phyloP scores from a whole-genome alignment of 257 asterid genomes.

The Ophiorrhiza pumila region DNA sequence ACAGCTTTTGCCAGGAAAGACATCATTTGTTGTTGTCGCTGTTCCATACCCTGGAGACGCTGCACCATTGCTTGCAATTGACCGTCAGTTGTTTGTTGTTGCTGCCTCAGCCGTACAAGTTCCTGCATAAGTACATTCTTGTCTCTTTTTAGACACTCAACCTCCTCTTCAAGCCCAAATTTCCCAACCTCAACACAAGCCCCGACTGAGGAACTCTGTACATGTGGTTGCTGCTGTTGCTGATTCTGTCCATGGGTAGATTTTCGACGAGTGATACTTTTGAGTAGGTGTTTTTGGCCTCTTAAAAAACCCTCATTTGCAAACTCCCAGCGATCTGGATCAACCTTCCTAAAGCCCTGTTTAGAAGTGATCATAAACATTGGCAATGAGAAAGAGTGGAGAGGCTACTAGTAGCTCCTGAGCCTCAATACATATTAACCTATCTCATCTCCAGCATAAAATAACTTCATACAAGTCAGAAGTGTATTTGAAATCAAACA shows the following conservation, averaged over 20 bases:
- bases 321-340: slow-evolving; percentile 94
- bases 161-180: slow-evolving; percentile 92
- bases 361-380: slow-evolving; percentile 7
- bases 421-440: background rate
- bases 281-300: slow-evolving; percentile 85
- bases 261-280: slow-evolving; percentile 67
- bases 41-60: slow-evolving; percentile 98
- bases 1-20: slow-evolving; percentile 94
- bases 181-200: slow-evolving; percentile 93
- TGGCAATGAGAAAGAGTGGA: background rate
- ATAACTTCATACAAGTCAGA: background rate
- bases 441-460: background rate
- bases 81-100: slow-evolving; percentile 79
- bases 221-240: slow-evolving; percentile 56
- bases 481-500: background rate
- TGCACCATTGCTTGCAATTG: slow-evolving; percentile 80
- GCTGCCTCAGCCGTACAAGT: slow-evolving; percentile 87
- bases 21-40: slow-evolving; percentile 96
- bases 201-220: slow-evolving; percentile 56
- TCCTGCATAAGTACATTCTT: slow-evolving; percentile 92
- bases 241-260: slow-evolving; percentile 79
- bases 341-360: slow-evolving; percentile 88
- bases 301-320: slow-evolving; percentile 92
- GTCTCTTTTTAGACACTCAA: slow-evolving; percentile 86
- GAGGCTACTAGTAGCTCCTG: background rate